Conservation (phyloP, 345 rosid species). For the Bruguiera parviflora region DNA sequence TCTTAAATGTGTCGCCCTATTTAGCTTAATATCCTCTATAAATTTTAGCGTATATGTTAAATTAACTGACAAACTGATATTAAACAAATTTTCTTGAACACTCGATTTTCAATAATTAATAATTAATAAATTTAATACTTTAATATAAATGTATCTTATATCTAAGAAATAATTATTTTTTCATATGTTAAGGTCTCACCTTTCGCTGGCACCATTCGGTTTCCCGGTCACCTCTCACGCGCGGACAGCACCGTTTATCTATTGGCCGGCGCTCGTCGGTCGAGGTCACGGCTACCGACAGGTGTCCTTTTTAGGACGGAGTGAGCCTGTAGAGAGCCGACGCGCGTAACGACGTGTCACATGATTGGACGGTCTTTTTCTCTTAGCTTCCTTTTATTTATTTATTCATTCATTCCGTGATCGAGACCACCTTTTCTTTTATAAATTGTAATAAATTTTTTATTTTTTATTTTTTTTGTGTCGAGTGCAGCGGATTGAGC, state of each 20-base stretch:
- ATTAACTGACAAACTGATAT: too few species aligned
- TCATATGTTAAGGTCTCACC: too few species aligned
- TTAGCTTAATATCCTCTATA: too few species aligned
- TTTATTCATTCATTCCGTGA: background rate
- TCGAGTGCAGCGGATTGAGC: slow-evolving; percentile 5
- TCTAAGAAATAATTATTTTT: too few species aligned
- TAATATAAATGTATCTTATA: too few species aligned
- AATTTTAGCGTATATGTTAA: too few species aligned
- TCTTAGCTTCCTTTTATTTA: background rate
- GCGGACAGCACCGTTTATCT: slow-evolving; percentile 27
- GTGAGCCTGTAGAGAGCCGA: background rate
- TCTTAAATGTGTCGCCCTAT: too few species aligned
- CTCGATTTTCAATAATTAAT: too few species aligned
- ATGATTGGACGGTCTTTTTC: too few species aligned
- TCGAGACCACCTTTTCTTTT: slow-evolving; percentile 13
- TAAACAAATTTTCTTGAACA: too few species aligned
- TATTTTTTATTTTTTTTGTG: background rate
- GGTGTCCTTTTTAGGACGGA: slow-evolving; percentile 21
- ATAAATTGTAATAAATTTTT: background rate
- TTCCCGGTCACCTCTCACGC: slow-evolving; percentile 11
- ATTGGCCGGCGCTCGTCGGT: slow-evolving; percentile 19
- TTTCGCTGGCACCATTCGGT: slow-evolving; percentile 14
- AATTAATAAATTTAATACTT: too few species aligned
- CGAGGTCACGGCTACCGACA: slow-evolving; percentile 38
- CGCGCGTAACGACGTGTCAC: slow-evolving; percentile 9